These are phyloP conservation scores for Penicillium sp. DNA, from an alignment of 2,329 filamentous ascomycete genomes.

Conservation along the genomic window DNA sequence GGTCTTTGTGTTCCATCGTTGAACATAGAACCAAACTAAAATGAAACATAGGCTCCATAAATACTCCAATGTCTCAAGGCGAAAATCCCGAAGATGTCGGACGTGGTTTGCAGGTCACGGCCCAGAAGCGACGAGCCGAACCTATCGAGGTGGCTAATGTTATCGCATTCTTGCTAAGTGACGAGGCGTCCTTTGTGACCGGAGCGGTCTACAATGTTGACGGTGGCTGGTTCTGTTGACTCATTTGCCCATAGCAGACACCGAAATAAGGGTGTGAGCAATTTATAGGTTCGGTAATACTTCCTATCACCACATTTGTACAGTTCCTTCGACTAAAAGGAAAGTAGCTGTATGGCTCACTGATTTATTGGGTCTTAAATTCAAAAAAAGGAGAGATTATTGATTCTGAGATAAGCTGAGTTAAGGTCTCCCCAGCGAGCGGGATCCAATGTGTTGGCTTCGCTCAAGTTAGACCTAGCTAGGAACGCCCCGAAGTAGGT, in stretches of 20 bases:
- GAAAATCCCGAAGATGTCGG: slow-evolving; percentile 13
- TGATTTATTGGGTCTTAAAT: too few species aligned
- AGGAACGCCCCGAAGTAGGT: too few species aligned
- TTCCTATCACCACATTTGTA: too few species aligned
- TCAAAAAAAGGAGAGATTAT: too few species aligned
- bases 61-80: slow-evolving; percentile 11
- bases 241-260: not conserved
- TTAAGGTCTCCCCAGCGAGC: too few species aligned
- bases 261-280: too few species aligned
- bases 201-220: slow-evolving; percentile 17
- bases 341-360: too few species aligned
- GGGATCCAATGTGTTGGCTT: too few species aligned
- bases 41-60: slow-evolving; percentile 7
- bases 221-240: slow-evolving; percentile 11
- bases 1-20: not conserved
- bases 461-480: too few species aligned
- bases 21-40: not conserved
- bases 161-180: slow-evolving; percentile 12
- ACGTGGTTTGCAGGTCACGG: slow-evolving; percentile 10
- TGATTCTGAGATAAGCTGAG: too few species aligned
- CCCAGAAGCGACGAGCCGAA: slow-evolving; percentile 11
- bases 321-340: too few species aligned
- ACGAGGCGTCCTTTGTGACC: slow-evolving; percentile 13
- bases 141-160: slow-evolving; percentile 16
- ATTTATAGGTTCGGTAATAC: not conserved